Percentiles rank a stretch among this genome's conserved stretches.
These are phyloP conservation scores for Trypanosoma scelopori DNA, from an alignment of 208 protist genomes.

Conservation along the genomic window DNA sequence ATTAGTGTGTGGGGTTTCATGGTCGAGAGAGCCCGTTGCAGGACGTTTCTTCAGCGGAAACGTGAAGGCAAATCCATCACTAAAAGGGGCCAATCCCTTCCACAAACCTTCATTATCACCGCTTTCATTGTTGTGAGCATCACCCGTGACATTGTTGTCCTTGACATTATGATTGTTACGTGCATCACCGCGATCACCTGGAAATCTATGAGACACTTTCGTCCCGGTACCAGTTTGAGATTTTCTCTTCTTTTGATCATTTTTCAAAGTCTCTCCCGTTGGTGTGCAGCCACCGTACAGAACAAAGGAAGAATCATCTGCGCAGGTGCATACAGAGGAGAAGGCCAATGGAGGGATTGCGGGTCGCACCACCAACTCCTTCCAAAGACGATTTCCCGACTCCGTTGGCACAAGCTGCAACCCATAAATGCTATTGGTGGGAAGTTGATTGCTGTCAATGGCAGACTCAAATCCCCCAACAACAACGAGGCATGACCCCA, in stretches of 20 bases:
- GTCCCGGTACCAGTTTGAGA: neutral
- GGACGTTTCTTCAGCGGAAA: constrained; percentile 43
- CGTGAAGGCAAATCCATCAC: constrained; percentile 68
- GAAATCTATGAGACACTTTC: neutral
- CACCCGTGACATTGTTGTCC: constrained; percentile 3
- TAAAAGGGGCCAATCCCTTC: constrained; percentile 34
- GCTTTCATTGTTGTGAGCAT: constrained; percentile 9
- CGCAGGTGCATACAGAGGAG: constrained; percentile 55
- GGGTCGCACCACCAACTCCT: constrained; percentile 33
- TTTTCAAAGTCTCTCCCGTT: constrained; percentile 15
- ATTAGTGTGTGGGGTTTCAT: constrained; percentile 46
- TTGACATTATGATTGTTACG: neutral
- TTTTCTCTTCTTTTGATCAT: constrained; percentile 10
- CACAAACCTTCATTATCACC: constrained; percentile 24
- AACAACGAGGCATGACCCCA: constrained; percentile 74
- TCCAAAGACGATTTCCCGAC: constrained; percentile 58
- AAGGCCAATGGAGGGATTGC: constrained; percentile 69
- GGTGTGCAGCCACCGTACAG: constrained; percentile 71
- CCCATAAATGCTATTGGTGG: constrained; percentile 40
- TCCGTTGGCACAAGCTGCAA: constrained; percentile 62
- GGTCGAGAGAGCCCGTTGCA: constrained; percentile 3
- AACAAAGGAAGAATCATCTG: constrained; percentile 74
- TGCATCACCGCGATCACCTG: no score
- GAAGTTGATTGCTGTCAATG: constrained; percentile 22
- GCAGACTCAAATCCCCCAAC: constrained; percentile 64